A percentile compares a stretch with the other conserved stretches of the same genome.
phyloP scores from a whole-genome alignment of 805 yeast genomes.

The Yarrowia osloensis region DNA sequence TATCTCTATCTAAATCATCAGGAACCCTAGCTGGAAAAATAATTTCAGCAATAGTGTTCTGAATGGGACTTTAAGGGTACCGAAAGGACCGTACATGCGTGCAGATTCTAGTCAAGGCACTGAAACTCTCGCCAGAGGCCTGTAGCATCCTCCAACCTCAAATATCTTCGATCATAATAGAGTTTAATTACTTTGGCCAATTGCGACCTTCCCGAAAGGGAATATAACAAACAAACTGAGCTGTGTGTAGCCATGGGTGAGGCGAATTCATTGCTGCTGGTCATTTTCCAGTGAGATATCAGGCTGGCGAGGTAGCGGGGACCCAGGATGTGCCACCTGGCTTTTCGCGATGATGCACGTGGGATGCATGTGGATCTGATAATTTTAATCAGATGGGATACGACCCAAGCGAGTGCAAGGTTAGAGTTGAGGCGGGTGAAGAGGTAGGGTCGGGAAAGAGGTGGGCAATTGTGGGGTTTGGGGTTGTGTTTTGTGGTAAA shows the following conservation, averaged over 20 bases:
- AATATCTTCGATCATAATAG: not conserved
- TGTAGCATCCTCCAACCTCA: not conserved
- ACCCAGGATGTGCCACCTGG: not conserved
- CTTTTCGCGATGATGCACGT: slow-evolving; percentile 4
- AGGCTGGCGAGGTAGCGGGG: not conserved
- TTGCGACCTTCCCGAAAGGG: not conserved
- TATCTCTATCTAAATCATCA: not conserved
- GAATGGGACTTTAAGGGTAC: not conserved
- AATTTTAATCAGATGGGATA: slow-evolving; percentile 26
- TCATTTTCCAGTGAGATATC: not conserved
- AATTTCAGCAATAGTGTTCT: not conserved
- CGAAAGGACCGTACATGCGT: not conserved
- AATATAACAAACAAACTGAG: not conserved
- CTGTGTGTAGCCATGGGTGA: not conserved
- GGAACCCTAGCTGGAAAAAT: not conserved
- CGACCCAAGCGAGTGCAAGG: slow-evolving; percentile 20
- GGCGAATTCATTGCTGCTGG: not conserved
- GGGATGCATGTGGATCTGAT: slow-evolving; percentile 22
- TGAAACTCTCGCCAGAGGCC: not conserved
- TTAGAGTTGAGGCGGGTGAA: not conserved
- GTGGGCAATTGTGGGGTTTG: not conserved
- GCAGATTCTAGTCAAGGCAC: not conserved
- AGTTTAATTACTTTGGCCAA: slow-evolving; percentile 1
- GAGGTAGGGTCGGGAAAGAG: not conserved
- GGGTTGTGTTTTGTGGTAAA: not conserved